Percentiles rank a stretch among this genome's conserved stretches.
phyloP scores from a whole-genome alignment of 331 rosid genomes.

The Erythrophleum ivorense region DNA sequence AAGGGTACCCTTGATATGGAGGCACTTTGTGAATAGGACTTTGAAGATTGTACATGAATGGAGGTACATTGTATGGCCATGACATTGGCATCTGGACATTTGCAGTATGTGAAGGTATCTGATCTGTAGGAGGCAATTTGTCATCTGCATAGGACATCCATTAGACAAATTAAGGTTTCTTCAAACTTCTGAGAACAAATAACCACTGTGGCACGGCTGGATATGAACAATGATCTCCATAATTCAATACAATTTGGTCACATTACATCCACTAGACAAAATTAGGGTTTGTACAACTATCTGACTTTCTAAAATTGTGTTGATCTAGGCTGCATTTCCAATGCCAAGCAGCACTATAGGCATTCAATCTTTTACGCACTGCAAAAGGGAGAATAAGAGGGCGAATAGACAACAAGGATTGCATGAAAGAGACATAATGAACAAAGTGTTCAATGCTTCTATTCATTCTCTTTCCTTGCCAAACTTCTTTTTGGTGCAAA shows the following conservation, averaged over 20 bases:
- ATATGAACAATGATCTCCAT: not conserved
- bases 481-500: conserved; percentile 4
- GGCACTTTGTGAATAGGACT: conserved; percentile 51
- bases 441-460: not conserved
- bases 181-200: conserved; percentile 13
- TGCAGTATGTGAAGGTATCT: conserved; percentile 35
- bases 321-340: conserved; percentile 24
- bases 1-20: conserved; percentile 60
- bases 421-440: conserved; percentile 5
- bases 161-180: conserved; percentile 7
- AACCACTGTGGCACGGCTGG: not conserved
- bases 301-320: not conserved
- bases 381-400: not conserved
- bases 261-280: conserved; percentile 16
- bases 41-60: conserved; percentile 58
- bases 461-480: not conserved
- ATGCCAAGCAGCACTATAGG: conserved; percentile 5
- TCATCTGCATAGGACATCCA: conserved; percentile 44
- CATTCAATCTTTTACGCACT: conserved; percentile 10
- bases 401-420: not conserved
- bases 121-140: conserved; percentile 45
- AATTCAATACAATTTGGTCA: not conserved
- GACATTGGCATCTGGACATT: conserved; percentile 61
- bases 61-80: conserved; percentile 54
- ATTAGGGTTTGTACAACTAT: not conserved